Base-by-base conservation (phyloP, 2,329 filamentous ascomycete species). In the Stagonosporopsis chrysanthemi region DNA sequence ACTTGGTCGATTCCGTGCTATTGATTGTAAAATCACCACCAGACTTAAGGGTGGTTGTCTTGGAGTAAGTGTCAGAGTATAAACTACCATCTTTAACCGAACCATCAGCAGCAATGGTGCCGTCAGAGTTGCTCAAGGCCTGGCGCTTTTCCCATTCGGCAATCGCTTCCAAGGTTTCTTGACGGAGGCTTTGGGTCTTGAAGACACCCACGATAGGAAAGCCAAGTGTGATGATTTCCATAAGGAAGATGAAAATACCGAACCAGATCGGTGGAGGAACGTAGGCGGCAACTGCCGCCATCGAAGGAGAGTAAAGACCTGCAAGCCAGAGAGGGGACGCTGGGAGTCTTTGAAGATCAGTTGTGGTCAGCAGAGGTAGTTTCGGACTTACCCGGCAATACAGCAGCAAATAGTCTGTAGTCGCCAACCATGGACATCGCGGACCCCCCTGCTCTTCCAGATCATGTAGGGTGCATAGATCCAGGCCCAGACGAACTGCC, bases 401-500 rank as follows among this genome's bases (percentile, higher is more conserved):
- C 71, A 74, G 51, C 71, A 74, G 57, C 67, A 69, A 6, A 75
- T 70, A 4, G 72, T 75, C 56, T 75, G 72, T 1, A 70, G 26
- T 5, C 71, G 58, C 73, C 72, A 75, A 19, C 69, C 64, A 35
- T 74, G 68, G 1, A 73, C 72, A 57, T 75, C 73, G 31, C 66
- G 64, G 5, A 75, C 68, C 9, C 66, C 65, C 6, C 73, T 67
- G 39, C 70, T 71, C 56, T 71, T 73, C 68, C 71, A 74, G 9
- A 75, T 61, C 49, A 71, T 61, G 52, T 72, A 74, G 2, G 72
- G 73, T 7, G 73, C 73, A 42, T 74, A 74, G 4, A 75, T 52
- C 73, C 73, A 75, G 2, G 70, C 64, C 73, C 73, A 75, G 60
- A 74, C 72, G 19, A 75, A 67, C 38, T 75, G 73, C 73, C 73